phyloP scores from a whole-genome alignment of 2,329 filamentous ascomycete genomes.

The Ampelomyces quisqualis region DNA sequence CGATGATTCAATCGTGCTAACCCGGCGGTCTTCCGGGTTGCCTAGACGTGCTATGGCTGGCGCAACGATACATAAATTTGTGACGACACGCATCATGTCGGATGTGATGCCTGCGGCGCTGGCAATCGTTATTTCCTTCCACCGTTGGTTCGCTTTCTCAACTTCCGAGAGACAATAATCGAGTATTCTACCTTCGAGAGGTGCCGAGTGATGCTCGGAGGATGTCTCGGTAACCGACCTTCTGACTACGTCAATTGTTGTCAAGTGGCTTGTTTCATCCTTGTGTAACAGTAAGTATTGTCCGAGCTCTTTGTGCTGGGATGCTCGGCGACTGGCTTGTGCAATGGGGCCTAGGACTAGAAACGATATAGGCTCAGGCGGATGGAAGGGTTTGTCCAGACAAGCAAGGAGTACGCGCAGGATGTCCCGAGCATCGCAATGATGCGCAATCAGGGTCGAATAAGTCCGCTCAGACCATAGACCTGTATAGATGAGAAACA shows the following conservation, averaged over 20 bases:
- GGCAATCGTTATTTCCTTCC: constrained; percentile 46
- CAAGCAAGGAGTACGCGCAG: constrained; percentile 69
- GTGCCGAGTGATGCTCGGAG: constrained; percentile 22
- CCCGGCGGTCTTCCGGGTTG: constrained; percentile 23
- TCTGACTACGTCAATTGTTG: constrained; percentile 1
- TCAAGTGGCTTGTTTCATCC: constrained; percentile 5
- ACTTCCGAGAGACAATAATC: constrained; percentile 51
- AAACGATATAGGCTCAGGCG: constrained; percentile 26
- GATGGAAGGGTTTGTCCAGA: constrained; percentile 55
- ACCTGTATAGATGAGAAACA: constrained; percentile 30
- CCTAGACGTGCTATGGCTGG: constrained; percentile 33
- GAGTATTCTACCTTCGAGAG: constrained; percentile 40
- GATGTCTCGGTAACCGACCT: constrained; percentile 7
- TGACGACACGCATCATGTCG: constrained; percentile 54
- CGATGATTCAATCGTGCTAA: constrained; percentile 22
- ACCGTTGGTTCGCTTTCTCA: constrained; percentile 48
- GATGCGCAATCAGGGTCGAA: constrained; percentile 63
- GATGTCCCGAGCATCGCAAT: constrained; percentile 66
- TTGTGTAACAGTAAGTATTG: constrained; percentile 52
- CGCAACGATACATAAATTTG: constrained; percentile 51
- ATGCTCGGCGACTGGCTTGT: constrained; percentile 48
- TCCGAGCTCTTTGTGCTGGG: constrained; percentile 46
- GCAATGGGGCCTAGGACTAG: constrained; percentile 46
- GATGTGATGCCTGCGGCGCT: constrained; percentile 50
- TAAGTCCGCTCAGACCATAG: constrained; percentile 63